Base-by-base conservation (phyloP, 1,284 basidiomycete species). In the Cryptococcus sp. region DNA sequence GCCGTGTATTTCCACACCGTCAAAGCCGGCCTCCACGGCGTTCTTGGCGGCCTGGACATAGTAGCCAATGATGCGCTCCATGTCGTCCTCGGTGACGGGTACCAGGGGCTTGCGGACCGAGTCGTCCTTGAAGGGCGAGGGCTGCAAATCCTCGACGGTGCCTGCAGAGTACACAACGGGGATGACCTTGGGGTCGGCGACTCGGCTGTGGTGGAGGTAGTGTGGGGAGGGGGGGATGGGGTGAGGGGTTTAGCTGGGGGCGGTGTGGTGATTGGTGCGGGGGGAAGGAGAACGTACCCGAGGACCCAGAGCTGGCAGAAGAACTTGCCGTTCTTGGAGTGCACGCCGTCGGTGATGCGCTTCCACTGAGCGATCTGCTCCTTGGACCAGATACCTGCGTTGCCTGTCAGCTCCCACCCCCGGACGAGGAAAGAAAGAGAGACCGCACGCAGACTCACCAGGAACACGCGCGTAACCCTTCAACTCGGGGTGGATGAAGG, bases 11-110 rank as follows among this genome's bases (percentile, higher is more conserved):
- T 87, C 85, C 35, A 86, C 81, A 36, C 84, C 84, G 63, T 87
- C 85, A 62, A 86, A 85, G 0, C 85, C 85, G 23, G 84, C 83
- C 64, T 80, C 77, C 47, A 83, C 80, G 3, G 84, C 83, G 55
- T 82, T 81, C 12, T 73, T 53, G 0, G 83, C 83, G 0, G 82
- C 78, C 2, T 76, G 65, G 40, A 73, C 79, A 69, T 80, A 86
- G 50, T 79, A 70, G 0, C 70, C 75, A 39, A 84, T 72, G 52
- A 81, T 79, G 8, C 66, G 60, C 40, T 71, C 62, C 45, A 76
- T 75, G 52, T 77, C 76, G 38, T 67, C 67, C 24, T 61, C 57
- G 6, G 66, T 63, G 53, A 68, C 21, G 21, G 59, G 33, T 6
- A 52, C 48, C 23, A 50, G 48, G 23, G 57, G 51, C n/a, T 49